A percentile compares a stretch with the other conserved stretches of the same genome.
Evolutionary conservation across 768 basidiomycete species (phyloP).

Genomic region (Boletus vinaceobasis): DNA sequence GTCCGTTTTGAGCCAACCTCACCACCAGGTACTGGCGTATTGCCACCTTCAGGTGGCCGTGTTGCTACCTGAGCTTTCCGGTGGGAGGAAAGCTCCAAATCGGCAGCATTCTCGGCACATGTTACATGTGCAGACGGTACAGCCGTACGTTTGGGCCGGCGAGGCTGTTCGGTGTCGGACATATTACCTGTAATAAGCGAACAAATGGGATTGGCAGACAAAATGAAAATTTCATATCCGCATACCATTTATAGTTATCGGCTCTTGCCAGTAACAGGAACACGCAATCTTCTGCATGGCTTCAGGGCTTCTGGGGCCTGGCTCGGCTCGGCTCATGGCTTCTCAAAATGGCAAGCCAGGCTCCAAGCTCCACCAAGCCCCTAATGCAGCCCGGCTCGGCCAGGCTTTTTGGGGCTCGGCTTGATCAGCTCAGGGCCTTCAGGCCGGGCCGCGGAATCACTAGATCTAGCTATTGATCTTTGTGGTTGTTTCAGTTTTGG

Average conservation of each 20-base stretch:
- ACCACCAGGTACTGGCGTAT: too few relatives aligned
- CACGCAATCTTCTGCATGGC: not conserved
- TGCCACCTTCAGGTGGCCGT: constrained; percentile 2
- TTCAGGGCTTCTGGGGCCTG: not conserved
- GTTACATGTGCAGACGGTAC: not conserved
- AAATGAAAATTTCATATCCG: constrained; percentile 2
- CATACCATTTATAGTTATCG: too few relatives aligned
- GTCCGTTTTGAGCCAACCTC: too few relatives aligned
- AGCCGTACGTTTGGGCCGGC: not conserved
- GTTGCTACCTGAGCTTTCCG: not conserved
- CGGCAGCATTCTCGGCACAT: not conserved
- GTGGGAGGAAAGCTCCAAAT: not conserved
- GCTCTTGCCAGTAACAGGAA: too few relatives aligned
- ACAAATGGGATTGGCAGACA: not conserved
- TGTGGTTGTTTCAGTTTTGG: too few relatives aligned
- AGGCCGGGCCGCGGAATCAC: not conserved
- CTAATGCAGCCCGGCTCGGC: not conserved
- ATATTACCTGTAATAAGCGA: not conserved
- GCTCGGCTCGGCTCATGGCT: not conserved
- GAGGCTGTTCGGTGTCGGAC: not conserved
- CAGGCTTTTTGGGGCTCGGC: not conserved
- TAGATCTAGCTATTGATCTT: too few relatives aligned
- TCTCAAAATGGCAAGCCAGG: not conserved
- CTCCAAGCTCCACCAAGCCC: not conserved
- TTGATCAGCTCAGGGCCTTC: not conserved